Evolutionary conservation across 192 early-diverging fungal genomes (phyloP), one percentile per base, ranked within the genome.

Genomic region (Podila clonocystis): DNA sequence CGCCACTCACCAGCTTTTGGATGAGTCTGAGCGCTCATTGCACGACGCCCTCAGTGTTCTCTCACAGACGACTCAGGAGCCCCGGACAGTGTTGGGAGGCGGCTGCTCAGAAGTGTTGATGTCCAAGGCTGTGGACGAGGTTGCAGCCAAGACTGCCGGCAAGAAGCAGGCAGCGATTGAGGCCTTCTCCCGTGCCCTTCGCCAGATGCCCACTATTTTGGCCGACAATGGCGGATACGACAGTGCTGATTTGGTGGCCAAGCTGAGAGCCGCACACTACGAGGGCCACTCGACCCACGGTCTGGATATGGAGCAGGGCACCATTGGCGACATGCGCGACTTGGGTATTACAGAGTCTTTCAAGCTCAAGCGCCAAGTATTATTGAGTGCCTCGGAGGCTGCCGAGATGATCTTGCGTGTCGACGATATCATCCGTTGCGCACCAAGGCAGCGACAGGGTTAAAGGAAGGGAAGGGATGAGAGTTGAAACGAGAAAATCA

Each of bases 221-320:
- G 96, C 97, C 11, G 97, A 98, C 76, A 99, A 99, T 63, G 98
- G 95, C 52, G 98, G 97, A 64, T 96, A 95, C 70, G 98, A 99
- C 82, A 95, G 93, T 63, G 90, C 95, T 13, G 97, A 98, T 73
- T 87, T 99, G 57, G 97, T 98, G 20, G 89, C 97, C 55, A 90
- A 90, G 84, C 90, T 99, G 67, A 92, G 97, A 45, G 98, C 98
- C 22, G 91, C 95, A 28, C 98, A 99, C 82, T 92, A 97, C 82
- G 93, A 95, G 26, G 96, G 93, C 19, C 85, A 95, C 59, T 78
- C 71, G 5, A 91, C 90, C 2, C 85, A 83, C 59, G 98, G 98
- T 28, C 75, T 99, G 82, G 94, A 99, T 78, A 97, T 99, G 93
- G 89, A 89, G 63, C 79, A 92, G 20, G 96, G 96, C 36, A 79